phyloP scores from a whole-genome alignment of 352 stramenopile genomes.

The Phytopythium sindhum region DNA sequence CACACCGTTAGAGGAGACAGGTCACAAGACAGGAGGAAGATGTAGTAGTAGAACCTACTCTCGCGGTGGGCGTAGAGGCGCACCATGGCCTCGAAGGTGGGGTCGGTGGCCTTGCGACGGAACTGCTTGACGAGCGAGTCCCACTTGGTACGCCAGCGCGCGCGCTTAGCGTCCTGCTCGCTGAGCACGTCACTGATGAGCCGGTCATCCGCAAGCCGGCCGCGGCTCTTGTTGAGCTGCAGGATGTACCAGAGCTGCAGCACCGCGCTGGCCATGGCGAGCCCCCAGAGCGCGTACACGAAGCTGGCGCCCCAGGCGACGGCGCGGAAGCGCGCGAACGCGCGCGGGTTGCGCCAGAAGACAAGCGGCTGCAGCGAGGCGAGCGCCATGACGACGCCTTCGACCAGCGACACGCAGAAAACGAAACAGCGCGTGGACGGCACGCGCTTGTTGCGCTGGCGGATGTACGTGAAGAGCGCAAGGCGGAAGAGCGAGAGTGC shows the following conservation, averaged over 20 bases:
- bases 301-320: constrained; percentile 52
- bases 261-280: constrained; percentile 47
- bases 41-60: too few species aligned
- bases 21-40: too few species aligned
- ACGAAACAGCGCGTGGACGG: constrained; percentile 76
- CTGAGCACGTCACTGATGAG: constrained; percentile 62
- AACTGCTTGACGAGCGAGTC: constrained; percentile 69
- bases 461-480: constrained; percentile 67
- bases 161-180: constrained; percentile 45
- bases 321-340: constrained; percentile 43
- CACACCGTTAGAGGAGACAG: not conserved
- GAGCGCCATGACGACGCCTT: constrained; percentile 39
- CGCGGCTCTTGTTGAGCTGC: constrained; percentile 72
- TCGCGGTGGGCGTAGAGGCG: constrained; percentile 82
- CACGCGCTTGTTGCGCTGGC: constrained; percentile 60
- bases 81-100: constrained; percentile 81
- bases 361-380: constrained; percentile 63
- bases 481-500: constrained; percentile 48
- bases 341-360: constrained; percentile 47
- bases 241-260: constrained; percentile 76
- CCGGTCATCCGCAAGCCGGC: constrained; percentile 51
- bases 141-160: constrained; percentile 72
- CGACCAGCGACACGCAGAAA: constrained; percentile 67
- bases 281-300: constrained; percentile 42
- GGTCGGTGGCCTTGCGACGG: constrained; percentile 51